Evolutionary conservation across 23 red algal genomes (phyloP).

Genomic region (Porphyridium purpureum): DNA sequence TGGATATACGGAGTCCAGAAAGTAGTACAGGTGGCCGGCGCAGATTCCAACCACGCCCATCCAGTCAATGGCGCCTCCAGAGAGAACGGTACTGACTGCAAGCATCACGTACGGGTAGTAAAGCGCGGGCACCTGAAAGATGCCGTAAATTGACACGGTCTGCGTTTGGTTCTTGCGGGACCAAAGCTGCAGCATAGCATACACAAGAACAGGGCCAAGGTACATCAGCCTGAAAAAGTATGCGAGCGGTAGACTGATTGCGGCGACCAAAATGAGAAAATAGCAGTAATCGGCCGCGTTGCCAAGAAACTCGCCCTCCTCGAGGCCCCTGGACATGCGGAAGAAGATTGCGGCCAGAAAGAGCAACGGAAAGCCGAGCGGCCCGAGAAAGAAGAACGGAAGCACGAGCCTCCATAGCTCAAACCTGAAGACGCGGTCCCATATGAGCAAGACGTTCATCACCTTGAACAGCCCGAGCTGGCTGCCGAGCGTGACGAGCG

Average conservation of each 20-base stretch:
- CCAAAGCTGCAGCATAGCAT: slow-evolving; percentile 80
- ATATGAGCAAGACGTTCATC: too few species aligned
- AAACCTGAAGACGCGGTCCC: too few species aligned
- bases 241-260: slow-evolving; percentile 5
- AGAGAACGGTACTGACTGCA: slow-evolving; percentile 31
- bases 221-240: slow-evolving; percentile 6
- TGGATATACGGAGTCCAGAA: slow-evolving; percentile 82
- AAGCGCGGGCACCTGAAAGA: slow-evolving; percentile 61
- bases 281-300: slow-evolving; percentile 62
- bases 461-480: too few species aligned
- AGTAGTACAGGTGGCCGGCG: slow-evolving; percentile 82
- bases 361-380: slow-evolving; percentile 55
- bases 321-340: slow-evolving; percentile 68
- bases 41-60: slow-evolving; percentile 42
- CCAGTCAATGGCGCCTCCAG: slow-evolving; percentile 7
- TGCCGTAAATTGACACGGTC: slow-evolving; percentile 60
- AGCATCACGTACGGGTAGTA: slow-evolving; percentile 68
- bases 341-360: slow-evolving; percentile 64
- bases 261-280: slow-evolving; percentile 30
- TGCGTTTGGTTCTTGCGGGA: slow-evolving; percentile 29
- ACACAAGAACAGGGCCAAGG: slow-evolving; percentile 39
- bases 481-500: too few species aligned
- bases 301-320: slow-evolving; percentile 49
- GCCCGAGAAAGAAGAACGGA: slow-evolving; percentile 38
- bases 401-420: slow-evolving; percentile 67